Evolutionary conservation across 768 basidiomycete genomes (phyloP).

Genomic region (Boletus reticuloceps): DNA sequence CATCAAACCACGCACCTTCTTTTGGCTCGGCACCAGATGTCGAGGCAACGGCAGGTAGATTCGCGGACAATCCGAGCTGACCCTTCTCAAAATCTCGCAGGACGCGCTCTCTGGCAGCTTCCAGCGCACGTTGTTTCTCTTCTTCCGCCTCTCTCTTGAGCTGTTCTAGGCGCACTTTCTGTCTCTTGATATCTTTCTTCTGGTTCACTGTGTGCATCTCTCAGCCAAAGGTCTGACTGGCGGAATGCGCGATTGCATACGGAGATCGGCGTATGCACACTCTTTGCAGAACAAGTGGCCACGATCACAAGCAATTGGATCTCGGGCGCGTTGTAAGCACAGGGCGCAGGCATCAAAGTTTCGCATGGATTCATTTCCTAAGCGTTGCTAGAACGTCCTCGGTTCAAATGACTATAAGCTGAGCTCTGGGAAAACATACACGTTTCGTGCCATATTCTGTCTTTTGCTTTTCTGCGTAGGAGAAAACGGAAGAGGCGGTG

Average conservation of each 20-base stretch:
- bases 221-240: slow-evolving; percentile 10
- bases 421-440: slow-evolving; percentile 36
- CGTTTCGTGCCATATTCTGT: slow-evolving; percentile 76
- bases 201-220: slow-evolving; percentile 61
- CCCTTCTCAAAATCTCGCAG: slow-evolving; percentile 86
- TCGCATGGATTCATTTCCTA: slow-evolving; percentile 89
- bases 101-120: slow-evolving; percentile 85
- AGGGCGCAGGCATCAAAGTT: slow-evolving; percentile 88
- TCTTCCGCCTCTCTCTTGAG: slow-evolving; percentile 78
- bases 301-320: slow-evolving; percentile 77
- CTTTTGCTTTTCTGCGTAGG: slow-evolving; percentile 86
- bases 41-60: slow-evolving; percentile 30
- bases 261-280: slow-evolving; percentile 83
- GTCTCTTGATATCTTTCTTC: slow-evolving; percentile 90
- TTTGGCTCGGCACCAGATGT: slow-evolving; percentile 38
- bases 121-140: slow-evolving; percentile 65
- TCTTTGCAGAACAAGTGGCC: slow-evolving; percentile 97
- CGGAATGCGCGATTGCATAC: slow-evolving; percentile 41
- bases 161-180: slow-evolving; percentile 74
- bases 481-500: slow-evolving; percentile 86
- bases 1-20: slow-evolving; percentile 32
- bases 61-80: slow-evolving; percentile 66
- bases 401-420: not conserved
- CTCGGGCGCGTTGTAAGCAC: slow-evolving; percentile 79
- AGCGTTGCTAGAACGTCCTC: slow-evolving; percentile 28